Conservation (phyloP, 1,284 basidiomycete species). For the Somion occarium region DNA sequence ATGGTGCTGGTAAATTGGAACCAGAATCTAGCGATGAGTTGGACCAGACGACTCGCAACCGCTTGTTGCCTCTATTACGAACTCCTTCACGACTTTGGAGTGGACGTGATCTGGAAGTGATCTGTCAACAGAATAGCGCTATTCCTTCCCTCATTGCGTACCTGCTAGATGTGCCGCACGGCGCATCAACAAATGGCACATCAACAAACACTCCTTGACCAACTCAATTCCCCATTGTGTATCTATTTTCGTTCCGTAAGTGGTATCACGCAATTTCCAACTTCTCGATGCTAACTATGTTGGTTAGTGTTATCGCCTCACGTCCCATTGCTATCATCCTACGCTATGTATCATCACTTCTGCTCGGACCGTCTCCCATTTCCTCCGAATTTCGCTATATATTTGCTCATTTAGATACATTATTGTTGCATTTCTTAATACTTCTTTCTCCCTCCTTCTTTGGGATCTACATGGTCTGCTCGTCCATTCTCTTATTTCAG, state of each 20-base stretch:
- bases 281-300: neutral
- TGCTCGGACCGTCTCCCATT: neutral
- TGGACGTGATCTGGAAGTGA: slow-evolving; percentile 58
- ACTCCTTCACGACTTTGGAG: slow-evolving; percentile 45
- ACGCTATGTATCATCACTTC: slow-evolving; percentile 1
- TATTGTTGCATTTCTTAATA: slow-evolving; percentile 6
- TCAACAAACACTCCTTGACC: slow-evolving; percentile 1
- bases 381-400: neutral
- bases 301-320: neutral
- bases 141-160: slow-evolving; percentile 55
- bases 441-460: too few species aligned
- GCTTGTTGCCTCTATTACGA: slow-evolving; percentile 19
- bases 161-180: slow-evolving; percentile 21
- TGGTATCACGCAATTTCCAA: neutral
- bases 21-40: slow-evolving; percentile 37
- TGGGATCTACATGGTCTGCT: too few species aligned
- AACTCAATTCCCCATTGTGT: neutral
- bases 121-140: slow-evolving; percentile 70
- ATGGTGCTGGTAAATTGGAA: slow-evolving; percentile 57
- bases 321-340: neutral
- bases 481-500: too few species aligned
- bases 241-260: neutral
- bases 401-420: slow-evolving; percentile 9
- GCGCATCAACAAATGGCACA: too few species aligned
- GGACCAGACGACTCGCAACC: slow-evolving; percentile 22